Percentiles rank a stretch among this genome's conserved stretches.
phyloP scores from a whole-genome alignment of 108 stramenopile genomes.

The Schizochytrium sp. region DNA sequence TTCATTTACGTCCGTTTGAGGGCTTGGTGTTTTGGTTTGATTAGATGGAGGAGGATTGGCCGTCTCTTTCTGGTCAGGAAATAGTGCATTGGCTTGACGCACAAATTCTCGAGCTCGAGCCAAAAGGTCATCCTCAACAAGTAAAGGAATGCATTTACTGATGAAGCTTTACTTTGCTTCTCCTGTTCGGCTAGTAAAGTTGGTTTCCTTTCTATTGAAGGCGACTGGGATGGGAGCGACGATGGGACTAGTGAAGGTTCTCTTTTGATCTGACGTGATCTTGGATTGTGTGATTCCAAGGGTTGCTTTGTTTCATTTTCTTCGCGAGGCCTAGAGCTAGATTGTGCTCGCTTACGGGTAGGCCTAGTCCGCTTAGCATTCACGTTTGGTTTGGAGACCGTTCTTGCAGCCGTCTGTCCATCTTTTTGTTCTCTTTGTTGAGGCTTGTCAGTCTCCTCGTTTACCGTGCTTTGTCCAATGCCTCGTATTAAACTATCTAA shows the following conservation, averaged over 20 bases:
- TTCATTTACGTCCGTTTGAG: too few species aligned
- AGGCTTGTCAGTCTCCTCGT: background rate
- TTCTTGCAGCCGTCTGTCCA: background rate
- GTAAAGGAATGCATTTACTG: too few species aligned
- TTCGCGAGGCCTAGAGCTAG: background rate
- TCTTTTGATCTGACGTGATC: background rate
- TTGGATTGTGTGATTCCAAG: background rate
- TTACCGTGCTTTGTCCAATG: background rate
- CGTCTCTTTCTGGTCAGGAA: background rate
- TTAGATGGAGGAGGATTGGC: too few species aligned
- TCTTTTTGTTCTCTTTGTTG: background rate
- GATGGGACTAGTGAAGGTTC: background rate
- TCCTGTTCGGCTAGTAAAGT: background rate
- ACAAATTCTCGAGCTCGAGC: constrained; percentile 32
- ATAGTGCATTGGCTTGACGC: background rate
- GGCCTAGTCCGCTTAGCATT: too few species aligned
- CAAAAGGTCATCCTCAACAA: background rate
- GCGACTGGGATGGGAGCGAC: too few species aligned
- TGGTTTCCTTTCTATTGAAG: background rate
- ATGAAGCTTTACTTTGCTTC: background rate
- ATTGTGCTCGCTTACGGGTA: background rate
- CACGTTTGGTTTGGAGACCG: too few species aligned
- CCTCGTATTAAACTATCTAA: background rate
- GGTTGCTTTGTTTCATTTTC: constrained; percentile 2
- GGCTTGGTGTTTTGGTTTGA: too few species aligned